Conservation (phyloP, 768 basidiomycete species). For the Psilocybe sp. region DNA sequence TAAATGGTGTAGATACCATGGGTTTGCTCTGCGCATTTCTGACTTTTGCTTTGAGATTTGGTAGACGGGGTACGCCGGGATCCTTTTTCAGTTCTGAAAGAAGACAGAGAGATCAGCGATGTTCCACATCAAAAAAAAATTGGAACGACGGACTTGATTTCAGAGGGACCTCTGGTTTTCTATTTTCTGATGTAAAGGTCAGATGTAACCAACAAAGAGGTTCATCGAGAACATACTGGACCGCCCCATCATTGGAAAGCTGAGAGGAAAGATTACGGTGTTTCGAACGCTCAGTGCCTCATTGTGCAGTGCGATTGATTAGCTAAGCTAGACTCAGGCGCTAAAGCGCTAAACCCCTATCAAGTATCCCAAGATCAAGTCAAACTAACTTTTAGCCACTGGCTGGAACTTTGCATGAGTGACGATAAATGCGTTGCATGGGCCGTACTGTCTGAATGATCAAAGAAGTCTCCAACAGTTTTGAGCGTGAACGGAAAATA, state of each 20-base stretch:
- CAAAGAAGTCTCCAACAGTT: too few relatives aligned
- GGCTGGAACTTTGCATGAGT: too few relatives aligned
- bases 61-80: constrained; percentile 82
- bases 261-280: not conserved
- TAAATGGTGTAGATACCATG: constrained; percentile 28
- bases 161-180: constrained; percentile 36
- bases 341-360: too few relatives aligned
- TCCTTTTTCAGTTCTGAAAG: constrained; percentile 79
- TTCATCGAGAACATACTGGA: constrained; percentile 12
- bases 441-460: too few relatives aligned
- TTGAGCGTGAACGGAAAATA: too few relatives aligned
- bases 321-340: too few relatives aligned
- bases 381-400: too few relatives aligned
- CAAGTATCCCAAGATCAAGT: too few relatives aligned
- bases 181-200: constrained; percentile 27
- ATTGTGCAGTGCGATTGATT: too few relatives aligned
- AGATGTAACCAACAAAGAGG: not conserved
- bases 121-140: constrained; percentile 1
- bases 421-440: too few relatives aligned
- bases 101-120: not conserved
- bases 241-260: constrained; percentile 18
- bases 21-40: constrained; percentile 47
- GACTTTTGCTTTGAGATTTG: constrained; percentile 59
- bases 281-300: too few relatives aligned
- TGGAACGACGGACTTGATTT: constrained; percentile 34